A percentile compares a stretch with the other conserved stretches of the same genome.
Conservation (phyloP, 768 basidiomycete species). For the Suillus discolor region DNA sequence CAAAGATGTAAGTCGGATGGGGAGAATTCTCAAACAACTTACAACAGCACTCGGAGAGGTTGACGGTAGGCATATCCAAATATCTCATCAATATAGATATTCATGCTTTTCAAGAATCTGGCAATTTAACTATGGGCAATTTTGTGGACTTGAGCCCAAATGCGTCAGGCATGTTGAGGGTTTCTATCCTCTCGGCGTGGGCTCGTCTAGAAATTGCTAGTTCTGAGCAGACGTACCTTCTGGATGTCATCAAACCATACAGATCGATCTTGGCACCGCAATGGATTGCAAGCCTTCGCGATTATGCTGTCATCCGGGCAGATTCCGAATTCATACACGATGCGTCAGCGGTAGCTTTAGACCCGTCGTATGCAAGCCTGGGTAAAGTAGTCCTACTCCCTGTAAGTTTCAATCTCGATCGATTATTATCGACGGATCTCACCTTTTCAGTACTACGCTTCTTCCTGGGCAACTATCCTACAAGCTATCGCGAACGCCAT, state of each 20-base stretch:
- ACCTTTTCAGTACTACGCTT: conserved; percentile 74
- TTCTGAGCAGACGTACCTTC: conserved; percentile 70
- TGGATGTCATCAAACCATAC: conserved; percentile 82
- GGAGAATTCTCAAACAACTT: conserved; percentile 87
- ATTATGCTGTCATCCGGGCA: conserved; percentile 89
- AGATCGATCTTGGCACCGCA: conserved; percentile 71
- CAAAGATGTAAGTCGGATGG: conserved; percentile 89
- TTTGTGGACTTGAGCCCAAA: conserved; percentile 88
- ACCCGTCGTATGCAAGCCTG: conserved; percentile 83
- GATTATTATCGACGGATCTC: conserved; percentile 8
- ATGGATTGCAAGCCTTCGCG: conserved; percentile 88
- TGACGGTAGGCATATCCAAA: conserved; percentile 56
- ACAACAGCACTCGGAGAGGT: conserved; percentile 89
- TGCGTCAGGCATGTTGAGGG: conserved; percentile 91
- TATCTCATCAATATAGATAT: conserved; percentile 12
- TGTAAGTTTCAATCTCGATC: conserved; percentile 47
- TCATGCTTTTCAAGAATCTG: conserved; percentile 56
- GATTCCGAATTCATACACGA: conserved; percentile 88
- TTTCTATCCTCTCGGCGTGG: conserved; percentile 94
- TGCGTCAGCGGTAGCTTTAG: conserved; percentile 70
- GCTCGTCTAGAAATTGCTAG: conserved; percentile 88
- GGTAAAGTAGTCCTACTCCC: conserved; percentile 91
- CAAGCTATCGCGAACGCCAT: conserved; percentile 85
- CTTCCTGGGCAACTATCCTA: conserved; percentile 80
- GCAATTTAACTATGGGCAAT: conserved; percentile 84